These are phyloP conservation scores for Ceratobasidium sp. DNA, from an alignment of 1,284 basidiomycete species.

Conservation along the genomic window DNA sequence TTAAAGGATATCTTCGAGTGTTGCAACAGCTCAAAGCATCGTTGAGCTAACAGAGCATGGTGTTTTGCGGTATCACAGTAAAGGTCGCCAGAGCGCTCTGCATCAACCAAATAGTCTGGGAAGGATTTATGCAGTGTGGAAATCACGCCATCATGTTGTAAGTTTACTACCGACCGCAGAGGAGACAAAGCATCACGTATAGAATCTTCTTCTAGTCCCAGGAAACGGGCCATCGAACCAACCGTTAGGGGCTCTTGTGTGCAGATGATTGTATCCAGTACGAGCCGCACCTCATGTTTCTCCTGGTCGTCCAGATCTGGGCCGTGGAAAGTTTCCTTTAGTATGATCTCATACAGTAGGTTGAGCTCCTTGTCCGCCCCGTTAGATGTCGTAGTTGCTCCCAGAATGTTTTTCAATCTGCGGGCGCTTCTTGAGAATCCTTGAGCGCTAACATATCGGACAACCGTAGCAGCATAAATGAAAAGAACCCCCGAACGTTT, in stretches of 20 bases:
- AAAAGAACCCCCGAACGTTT: too few relatives aligned
- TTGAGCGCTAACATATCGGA: too few relatives aligned
- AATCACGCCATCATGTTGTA: neutral
- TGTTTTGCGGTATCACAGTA: neutral
- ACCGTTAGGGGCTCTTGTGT: constrained; percentile 11
- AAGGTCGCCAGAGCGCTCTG: neutral
- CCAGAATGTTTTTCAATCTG: neutral
- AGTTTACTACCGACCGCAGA: constrained; percentile 12
- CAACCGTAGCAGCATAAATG: too few relatives aligned
- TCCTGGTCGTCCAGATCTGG: neutral
- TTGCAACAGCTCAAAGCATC: neutral
- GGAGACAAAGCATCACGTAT: neutral
- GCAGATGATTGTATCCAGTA: constrained; percentile 21
- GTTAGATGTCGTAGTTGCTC: neutral
- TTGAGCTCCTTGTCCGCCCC: neutral
- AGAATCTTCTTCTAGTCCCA: neutral
- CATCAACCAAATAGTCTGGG: constrained; percentile 10
- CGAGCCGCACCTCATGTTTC: neutral
- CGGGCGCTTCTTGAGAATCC: neutral
- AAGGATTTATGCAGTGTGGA: constrained; percentile 19
- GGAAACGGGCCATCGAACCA: neutral
- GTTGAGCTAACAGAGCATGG: neutral
- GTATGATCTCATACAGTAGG: constrained; percentile 5
- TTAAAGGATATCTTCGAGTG: neutral
- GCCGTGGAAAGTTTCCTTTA: neutral